Evolutionary conservation across 2,329 filamentous ascomycete species (phyloP), one percentile per base, ranked within the genome.

Genomic region (Sporothrix variecibatus): DNA sequence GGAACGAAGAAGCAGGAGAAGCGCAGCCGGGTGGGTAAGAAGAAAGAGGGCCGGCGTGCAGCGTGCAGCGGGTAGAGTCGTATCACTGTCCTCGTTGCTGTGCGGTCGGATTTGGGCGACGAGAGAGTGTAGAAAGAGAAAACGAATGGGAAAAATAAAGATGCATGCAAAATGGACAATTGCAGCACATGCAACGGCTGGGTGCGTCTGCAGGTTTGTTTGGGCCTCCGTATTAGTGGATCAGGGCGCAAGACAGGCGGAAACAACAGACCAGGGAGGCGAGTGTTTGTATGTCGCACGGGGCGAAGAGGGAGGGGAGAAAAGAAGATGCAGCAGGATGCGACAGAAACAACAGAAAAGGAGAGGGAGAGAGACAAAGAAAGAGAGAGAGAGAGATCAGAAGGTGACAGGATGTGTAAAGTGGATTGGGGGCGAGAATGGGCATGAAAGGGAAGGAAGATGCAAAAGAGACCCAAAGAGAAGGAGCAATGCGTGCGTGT

Each of bases 121-220:
- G 15, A 51, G 26, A 51, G 40, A 23, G 51, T 23, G 26, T 9
- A 51, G 43, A 43, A 34, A n/a, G 9, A 26, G 4, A 69, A 53
- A 53, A 51, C n/a, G 20, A 56, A 5, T 9, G 40, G 40, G 26
- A 31, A 49, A 49, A 31, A 26, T 6, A 23, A 34, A 60, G 62
- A 58, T 60, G 62, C 62, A 56, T 31, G 62, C 17, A 20, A 20
- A 38, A 60, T 53, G 28, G 65, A 31, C 28, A 67, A 67, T 49
- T 51, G 62, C 60, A 73, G 72, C 51, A 56, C 72, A 73, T 69
- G 64, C 64, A 40, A 65, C 72, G 28, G 51, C 38, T 60, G 62
- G 72, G 23, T 40, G 72, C 70, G 26, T 64, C 70, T 64, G 72
- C 64, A 60, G 51, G 49, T 67, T 51, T 56, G 62, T 53, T 68